These are phyloP conservation scores for Xylariaceae sp. DNA, from an alignment of 2,329 filamentous ascomycete species.

Conservation along the genomic window DNA sequence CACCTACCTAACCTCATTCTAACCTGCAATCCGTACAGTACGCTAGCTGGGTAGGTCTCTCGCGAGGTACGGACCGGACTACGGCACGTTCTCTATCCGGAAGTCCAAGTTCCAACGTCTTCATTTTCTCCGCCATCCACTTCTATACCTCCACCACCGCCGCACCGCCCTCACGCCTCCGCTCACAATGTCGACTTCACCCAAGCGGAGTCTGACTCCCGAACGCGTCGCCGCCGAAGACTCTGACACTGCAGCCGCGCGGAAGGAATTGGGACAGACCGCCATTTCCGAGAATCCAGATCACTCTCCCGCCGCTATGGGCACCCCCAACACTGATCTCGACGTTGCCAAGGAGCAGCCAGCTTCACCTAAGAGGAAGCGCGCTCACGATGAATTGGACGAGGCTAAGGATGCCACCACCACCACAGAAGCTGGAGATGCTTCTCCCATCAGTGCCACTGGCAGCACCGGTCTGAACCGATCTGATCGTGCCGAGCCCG, in stretches of 20 bases:
- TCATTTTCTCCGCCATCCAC: background rate
- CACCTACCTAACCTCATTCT: no score
- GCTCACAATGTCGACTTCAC: slow-evolving; percentile 24
- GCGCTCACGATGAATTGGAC: slow-evolving; percentile 55
- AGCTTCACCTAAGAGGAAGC: slow-evolving; percentile 62
- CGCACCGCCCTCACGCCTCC: background rate
- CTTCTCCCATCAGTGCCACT: slow-evolving; percentile 40
- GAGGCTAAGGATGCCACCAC: slow-evolving; percentile 39
- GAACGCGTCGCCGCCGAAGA: slow-evolving; percentile 42
- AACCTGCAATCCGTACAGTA: no score
- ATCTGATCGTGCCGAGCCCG: slow-evolving; percentile 52
- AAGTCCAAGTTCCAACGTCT: no score
- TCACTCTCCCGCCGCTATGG: slow-evolving; percentile 23
- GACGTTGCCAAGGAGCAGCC: slow-evolving; percentile 44
- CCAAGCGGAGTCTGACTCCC: slow-evolving; percentile 28
- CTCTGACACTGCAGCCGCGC: slow-evolving; percentile 57
- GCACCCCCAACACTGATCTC: slow-evolving; percentile 24
- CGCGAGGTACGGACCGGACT: no score
- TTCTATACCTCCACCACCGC: background rate
- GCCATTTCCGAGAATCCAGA: slow-evolving; percentile 51
- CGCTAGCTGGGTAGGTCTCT: no score
- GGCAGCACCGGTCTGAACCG: slow-evolving; percentile 39
- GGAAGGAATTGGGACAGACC: slow-evolving; percentile 60
- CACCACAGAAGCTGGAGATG: slow-evolving; percentile 30
- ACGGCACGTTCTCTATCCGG: no score